These are phyloP conservation scores for Psilocybe subaeruginosa DNA, from an alignment of 768 basidiomycete genomes.

Conservation along the genomic window DNA sequence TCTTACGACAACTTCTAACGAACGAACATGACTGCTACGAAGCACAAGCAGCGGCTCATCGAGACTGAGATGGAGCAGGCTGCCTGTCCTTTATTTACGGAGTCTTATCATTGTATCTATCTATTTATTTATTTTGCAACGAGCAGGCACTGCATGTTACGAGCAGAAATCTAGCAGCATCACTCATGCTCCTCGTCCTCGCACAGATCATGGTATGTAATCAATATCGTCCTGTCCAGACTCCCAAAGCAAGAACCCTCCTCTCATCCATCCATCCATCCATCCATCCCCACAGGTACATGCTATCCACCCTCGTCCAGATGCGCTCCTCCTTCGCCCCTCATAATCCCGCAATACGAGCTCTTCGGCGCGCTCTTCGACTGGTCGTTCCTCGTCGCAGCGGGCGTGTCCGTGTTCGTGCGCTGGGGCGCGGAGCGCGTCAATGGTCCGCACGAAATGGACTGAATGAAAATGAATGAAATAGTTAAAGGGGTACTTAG, in stretches of 20 bases:
- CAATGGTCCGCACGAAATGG: slow-evolving; percentile 31
- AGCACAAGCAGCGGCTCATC: slow-evolving; percentile 47
- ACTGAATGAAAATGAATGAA: slow-evolving; percentile 7
- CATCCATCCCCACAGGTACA: slow-evolving; percentile 60
- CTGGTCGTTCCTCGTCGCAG: slow-evolving; percentile 68
- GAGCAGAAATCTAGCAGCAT: slow-evolving; percentile 71
- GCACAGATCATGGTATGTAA: slow-evolving; percentile 79
- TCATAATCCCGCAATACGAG: slow-evolving; percentile 75
- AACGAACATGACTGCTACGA: background rate
- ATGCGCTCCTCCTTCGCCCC: no score
- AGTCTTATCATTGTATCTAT: no score
- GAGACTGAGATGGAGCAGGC: slow-evolving; percentile 57
- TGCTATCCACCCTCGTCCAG: slow-evolving; percentile 82
- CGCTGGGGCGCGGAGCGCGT: slow-evolving; percentile 60
- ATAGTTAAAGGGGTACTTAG: no score
- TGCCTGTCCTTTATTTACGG: slow-evolving; percentile 2
- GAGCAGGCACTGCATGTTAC: slow-evolving; percentile 51
- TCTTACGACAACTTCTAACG: background rate
- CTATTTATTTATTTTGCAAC: no score
- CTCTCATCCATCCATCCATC: background rate
- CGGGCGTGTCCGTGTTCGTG: slow-evolving; percentile 43
- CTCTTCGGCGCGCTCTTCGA: slow-evolving; percentile 78
- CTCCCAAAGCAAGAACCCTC: background rate
- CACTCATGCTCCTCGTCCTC: slow-evolving; percentile 74
- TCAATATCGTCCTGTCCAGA: no score